Evolutionary conservation across 352 stramenopile species (phyloP).

Genomic region (Phytophthora parvispora): DNA sequence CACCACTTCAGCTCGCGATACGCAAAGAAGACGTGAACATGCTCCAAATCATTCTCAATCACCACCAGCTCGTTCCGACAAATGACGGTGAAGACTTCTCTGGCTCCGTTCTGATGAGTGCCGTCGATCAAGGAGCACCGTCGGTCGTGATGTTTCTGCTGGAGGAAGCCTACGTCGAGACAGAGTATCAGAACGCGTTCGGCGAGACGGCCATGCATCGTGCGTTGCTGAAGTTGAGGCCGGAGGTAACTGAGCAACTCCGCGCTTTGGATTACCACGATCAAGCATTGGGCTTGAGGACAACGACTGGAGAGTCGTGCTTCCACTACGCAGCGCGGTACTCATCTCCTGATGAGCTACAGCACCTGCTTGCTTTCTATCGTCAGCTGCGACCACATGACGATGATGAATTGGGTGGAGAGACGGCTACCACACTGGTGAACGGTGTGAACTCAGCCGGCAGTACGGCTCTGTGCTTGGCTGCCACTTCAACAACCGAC

Average conservation of each 20-base stretch:
- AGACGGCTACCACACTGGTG: not conserved
- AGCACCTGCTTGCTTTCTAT: constrained; percentile 12
- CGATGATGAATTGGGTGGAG: not conserved
- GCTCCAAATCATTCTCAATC: constrained; percentile 33
- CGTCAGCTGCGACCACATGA: not conserved
- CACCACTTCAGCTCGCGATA: constrained; percentile 14
- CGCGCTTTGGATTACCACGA: constrained; percentile 11
- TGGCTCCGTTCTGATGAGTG: constrained; percentile 10
- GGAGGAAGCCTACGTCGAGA: constrained; percentile 16
- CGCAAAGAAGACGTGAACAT: constrained; percentile 11
- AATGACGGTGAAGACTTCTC: constrained; percentile 21
- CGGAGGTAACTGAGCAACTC: constrained; percentile 2
- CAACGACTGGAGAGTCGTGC: constrained; percentile 7
- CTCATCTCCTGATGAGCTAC: constrained; percentile 8
- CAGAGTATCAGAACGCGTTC: not conserved
- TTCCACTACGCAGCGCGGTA: constrained; percentile 32
- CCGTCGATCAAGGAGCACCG: constrained; percentile 12
- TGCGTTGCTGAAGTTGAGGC: not conserved
- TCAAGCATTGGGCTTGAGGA: not conserved
- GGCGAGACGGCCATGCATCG: constrained; percentile 30
- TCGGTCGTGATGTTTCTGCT: constrained; percentile 21
- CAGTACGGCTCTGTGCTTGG: constrained; percentile 14
- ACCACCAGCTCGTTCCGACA: constrained; percentile 21
- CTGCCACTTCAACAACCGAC: constrained; percentile 1
- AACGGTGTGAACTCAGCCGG: constrained; percentile 8